phyloP scores from a whole-genome alignment of 768 basidiomycete species.

The Exsudoporus frostii region DNA sequence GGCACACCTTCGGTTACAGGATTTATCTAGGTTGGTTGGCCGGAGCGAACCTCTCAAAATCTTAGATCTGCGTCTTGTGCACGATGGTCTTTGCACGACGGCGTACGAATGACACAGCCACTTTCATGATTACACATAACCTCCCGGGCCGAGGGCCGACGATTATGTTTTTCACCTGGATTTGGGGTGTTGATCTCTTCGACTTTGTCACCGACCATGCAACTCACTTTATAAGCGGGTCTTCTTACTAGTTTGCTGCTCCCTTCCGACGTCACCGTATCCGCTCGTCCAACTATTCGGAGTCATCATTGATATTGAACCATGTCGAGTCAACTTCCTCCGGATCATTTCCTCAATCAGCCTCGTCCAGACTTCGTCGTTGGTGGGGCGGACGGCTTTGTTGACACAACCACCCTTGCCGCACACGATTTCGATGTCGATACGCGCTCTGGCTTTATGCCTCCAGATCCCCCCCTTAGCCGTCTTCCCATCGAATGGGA shows the following conservation, averaged over 20 bases:
- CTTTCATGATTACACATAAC: neutral
- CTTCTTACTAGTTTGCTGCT: neutral
- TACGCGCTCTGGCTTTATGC: conserved; percentile 88
- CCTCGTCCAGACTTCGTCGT: conserved; percentile 32
- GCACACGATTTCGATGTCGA: conserved; percentile 93
- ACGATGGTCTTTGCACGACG: too few relatives aligned
- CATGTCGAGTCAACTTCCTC: conserved; percentile 16
- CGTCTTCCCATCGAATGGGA: conserved; percentile 65
- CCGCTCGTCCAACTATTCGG: too few relatives aligned
- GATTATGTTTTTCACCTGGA: too few relatives aligned
- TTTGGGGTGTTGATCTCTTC: neutral
- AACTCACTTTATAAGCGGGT: neutral
- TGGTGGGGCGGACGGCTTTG: conserved; percentile 19
- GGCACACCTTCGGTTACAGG: too few relatives aligned
- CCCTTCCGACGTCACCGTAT: neutral
- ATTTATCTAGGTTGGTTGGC: neutral
- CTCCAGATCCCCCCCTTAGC: conserved; percentile 64
- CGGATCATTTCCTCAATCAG: conserved; percentile 35
- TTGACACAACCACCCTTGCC: conserved; percentile 63
- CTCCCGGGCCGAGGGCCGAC: too few relatives aligned
- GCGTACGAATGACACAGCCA: neutral
- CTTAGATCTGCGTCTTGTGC: neutral
- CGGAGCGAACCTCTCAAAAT: neutral
- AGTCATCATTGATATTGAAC: neutral
- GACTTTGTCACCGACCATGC: neutral